These are phyloP conservation scores for Syzygium grande DNA, from an alignment of 345 rosid genomes.

Conservation along the genomic window DNA sequence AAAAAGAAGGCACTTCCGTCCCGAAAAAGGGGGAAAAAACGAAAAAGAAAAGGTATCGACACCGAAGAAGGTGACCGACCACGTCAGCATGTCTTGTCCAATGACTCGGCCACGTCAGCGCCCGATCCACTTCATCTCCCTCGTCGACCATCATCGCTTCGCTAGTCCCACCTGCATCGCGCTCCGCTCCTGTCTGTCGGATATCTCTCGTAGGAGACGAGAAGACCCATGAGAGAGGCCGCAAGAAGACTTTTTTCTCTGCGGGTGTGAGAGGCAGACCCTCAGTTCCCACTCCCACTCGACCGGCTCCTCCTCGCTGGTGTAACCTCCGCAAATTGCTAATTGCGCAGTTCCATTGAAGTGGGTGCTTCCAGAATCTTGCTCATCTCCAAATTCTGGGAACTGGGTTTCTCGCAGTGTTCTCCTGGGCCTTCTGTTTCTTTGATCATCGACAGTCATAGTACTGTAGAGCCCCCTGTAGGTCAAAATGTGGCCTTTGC, in stretches of 20 bases:
- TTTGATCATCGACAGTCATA: neutral
- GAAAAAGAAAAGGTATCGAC: accelerated
- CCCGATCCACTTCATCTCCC: neutral
- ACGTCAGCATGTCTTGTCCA: neutral
- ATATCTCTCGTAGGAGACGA: neutral
- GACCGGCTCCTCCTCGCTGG: neutral
- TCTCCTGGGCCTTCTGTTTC: neutral
- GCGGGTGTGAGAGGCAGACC: neutral
- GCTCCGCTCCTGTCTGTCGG: neutral
- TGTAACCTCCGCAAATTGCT: neutral
- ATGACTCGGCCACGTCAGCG: neutral
- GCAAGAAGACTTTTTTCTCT: neutral
- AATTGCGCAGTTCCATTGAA: neutral
- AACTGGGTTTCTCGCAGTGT: neutral
- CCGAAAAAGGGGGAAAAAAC: neutral
- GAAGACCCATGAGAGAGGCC: neutral
- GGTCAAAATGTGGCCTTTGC: neutral
- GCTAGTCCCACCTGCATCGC: neutral
- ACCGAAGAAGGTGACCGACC: neutral
- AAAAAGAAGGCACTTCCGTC: neutral
- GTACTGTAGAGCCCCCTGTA: neutral
- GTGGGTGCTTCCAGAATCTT: neutral
- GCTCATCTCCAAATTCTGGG: neutral
- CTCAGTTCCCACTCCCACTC: neutral
- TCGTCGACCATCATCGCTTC: neutral